Percentiles rank a stretch among this genome's conserved stretches.
These are phyloP conservation scores for Neurospora discreta DNA, from an alignment of 495 filamentous ascomycete species.

Conservation along the genomic window DNA sequence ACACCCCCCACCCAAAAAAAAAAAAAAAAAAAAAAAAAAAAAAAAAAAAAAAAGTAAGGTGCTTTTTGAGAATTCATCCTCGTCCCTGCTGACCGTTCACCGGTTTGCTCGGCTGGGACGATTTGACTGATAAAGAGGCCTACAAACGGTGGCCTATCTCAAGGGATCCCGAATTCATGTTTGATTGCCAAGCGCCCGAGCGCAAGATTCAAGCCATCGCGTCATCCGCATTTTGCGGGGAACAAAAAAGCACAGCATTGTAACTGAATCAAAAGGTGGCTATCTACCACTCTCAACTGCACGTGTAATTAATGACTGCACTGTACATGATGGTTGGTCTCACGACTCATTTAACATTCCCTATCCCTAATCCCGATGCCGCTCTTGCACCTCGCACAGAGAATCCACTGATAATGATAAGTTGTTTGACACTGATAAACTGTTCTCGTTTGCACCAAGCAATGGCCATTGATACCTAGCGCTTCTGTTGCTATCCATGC, in stretches of 20 bases:
- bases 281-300: not conserved
- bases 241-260: not conserved
- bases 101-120: not conserved
- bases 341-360: not conserved
- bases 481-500: not conserved
- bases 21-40: too few relatives aligned
- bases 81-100: not conserved
- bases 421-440: not conserved
- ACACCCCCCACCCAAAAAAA: too few relatives aligned
- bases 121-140: not conserved
- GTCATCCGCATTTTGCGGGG: not conserved
- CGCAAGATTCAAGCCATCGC: not conserved
- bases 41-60: too few relatives aligned
- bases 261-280: not conserved
- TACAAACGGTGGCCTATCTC: not conserved
- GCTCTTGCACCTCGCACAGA: not conserved
- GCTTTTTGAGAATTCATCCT: not conserved
- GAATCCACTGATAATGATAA: not conserved
- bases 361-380: not conserved
- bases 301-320: not conserved
- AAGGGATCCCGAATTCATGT: not conserved
- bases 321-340: not conserved
- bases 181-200: not conserved
- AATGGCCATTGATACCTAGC: not conserved
- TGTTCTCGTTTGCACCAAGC: not conserved